Conservation (phyloP, 192 early-diverging fungal genomes). For the Coemansia sp. region DNA sequence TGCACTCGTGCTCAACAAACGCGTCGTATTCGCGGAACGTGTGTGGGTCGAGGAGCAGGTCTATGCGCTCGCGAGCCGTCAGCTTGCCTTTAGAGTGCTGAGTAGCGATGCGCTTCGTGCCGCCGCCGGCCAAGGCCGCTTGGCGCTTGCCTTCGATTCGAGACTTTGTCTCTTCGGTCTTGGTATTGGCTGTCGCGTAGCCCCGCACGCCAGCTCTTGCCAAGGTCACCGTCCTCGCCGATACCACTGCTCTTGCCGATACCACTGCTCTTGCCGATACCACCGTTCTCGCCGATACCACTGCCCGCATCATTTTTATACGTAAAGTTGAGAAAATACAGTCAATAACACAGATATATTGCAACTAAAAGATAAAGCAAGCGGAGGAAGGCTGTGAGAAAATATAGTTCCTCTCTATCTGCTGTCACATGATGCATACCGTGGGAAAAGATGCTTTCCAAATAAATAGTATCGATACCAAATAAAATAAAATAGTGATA, state of each 20-base stretch:
- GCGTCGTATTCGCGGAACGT: slow-evolving; percentile 90
- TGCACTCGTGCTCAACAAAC: slow-evolving; percentile 93
- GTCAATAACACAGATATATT: too few relatives aligned
- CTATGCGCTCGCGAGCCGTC: slow-evolving; percentile 88
- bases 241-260: too few relatives aligned
- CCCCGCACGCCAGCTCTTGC: neutral
- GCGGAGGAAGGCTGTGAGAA: neutral
- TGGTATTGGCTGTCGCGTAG: slow-evolving; percentile 38
- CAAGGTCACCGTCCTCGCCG: neutral
- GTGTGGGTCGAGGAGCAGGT: slow-evolving; percentile 76
- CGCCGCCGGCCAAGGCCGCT: slow-evolving; percentile 76
- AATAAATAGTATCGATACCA: neutral
- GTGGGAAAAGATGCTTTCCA: neutral
- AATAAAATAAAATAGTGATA: neutral
- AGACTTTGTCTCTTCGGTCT: slow-evolving; percentile 21
- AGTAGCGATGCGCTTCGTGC: slow-evolving; percentile 70
- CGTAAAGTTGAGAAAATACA: too few relatives aligned
- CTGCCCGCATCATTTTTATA: too few relatives aligned
- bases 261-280: too few relatives aligned
- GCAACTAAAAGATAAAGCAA: too few relatives aligned
- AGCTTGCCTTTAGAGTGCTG: slow-evolving; percentile 94
- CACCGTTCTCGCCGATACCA: too few relatives aligned
- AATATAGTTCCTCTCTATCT: neutral
- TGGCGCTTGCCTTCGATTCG: slow-evolving; percentile 68
- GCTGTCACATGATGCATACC: neutral